Evolutionary conservation across 805 yeast species (phyloP).

Genomic region (Pichia exigua): DNA sequence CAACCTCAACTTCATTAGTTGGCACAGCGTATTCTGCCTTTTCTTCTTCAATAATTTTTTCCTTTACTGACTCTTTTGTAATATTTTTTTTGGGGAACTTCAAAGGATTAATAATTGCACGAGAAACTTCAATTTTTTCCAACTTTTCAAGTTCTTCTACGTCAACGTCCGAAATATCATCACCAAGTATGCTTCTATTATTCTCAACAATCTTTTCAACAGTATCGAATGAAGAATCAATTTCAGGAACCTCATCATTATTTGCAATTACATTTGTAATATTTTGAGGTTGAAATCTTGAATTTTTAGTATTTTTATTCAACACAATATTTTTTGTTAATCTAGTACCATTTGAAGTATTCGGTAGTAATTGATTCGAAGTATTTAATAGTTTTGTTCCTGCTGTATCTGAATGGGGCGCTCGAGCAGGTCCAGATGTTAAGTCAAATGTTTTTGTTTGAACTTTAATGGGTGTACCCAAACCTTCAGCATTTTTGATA

Average conservation of each 20-base stretch:
- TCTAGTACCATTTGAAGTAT: constrained; percentile 2
- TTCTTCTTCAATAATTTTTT: background rate
- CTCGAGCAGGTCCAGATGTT: constrained; percentile 16
- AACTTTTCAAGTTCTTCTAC: background rate
- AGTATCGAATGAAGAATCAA: background rate
- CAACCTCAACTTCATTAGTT: background rate
- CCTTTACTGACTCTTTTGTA: background rate
- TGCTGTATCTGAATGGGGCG: background rate
- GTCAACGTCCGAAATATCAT: background rate
- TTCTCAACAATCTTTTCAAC: background rate
- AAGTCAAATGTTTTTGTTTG: constrained; percentile 13
- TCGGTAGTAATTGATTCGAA: background rate
- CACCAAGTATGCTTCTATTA: background rate
- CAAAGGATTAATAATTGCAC: background rate
- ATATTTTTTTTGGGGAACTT: background rate
- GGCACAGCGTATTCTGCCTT: background rate
- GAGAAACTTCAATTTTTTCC: background rate
- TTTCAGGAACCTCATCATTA: background rate
- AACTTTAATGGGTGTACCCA: constrained; percentile 26
- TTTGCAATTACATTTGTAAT: constrained; percentile 7
- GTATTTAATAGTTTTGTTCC: background rate
- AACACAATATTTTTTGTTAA: constrained; percentile 26
- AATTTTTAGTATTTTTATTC: constrained; percentile 14
- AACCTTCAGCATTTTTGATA: constrained; percentile 23
- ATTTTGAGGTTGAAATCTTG: constrained; percentile 11